Conservation (phyloP, 352 stramenopile species). For the Phytopythium mirpurense region DNA sequence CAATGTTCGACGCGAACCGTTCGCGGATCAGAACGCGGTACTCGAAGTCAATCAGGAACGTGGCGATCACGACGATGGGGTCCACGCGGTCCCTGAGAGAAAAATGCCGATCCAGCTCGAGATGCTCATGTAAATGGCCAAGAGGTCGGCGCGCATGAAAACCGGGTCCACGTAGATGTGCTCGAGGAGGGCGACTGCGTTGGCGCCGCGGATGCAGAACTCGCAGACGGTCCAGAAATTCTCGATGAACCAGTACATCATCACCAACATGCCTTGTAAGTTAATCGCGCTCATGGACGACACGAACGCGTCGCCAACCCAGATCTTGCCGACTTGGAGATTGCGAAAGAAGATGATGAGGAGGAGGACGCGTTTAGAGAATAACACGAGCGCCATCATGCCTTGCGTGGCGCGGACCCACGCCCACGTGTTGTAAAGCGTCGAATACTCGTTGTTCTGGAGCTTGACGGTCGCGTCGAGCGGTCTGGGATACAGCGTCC, state of each 20-base stretch:
- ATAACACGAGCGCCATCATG: slow-evolving; percentile 24
- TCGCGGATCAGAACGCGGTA: slow-evolving; percentile 20
- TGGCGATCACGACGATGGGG: slow-evolving; percentile 18
- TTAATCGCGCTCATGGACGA: slow-evolving; percentile 25
- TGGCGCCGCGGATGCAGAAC: slow-evolving; percentile 34
- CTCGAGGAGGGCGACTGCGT: slow-evolving; percentile 15
- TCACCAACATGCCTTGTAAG: slow-evolving; percentile 23
- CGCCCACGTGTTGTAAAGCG: slow-evolving; percentile 43
- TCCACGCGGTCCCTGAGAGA: slow-evolving; percentile 18
- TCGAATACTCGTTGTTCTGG: slow-evolving; percentile 6
- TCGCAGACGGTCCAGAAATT: slow-evolving; percentile 39
- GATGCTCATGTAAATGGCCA: slow-evolving; percentile 28
- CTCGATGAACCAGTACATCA: slow-evolving; percentile 36
- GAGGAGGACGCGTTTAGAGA: slow-evolving; percentile 26
- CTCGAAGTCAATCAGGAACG: slow-evolving; percentile 21
- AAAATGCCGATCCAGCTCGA: slow-evolving; percentile 18
- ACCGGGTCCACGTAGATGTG: slow-evolving; percentile 19
- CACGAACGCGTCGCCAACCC: slow-evolving; percentile 37
- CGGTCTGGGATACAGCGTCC: slow-evolving; percentile 6
- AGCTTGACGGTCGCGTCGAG: not conserved
- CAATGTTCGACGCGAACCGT: slow-evolving; percentile 13
- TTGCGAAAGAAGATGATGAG: slow-evolving; percentile 28
- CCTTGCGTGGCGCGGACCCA: slow-evolving; percentile 41
- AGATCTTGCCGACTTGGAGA: slow-evolving; percentile 22
- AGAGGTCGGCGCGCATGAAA: slow-evolving; percentile 32